A percentile compares a stretch with the other conserved stretches of the same genome.
Evolutionary conservation across 345 rosid species (phyloP).

Genomic region (Populus ilicifolia): DNA sequence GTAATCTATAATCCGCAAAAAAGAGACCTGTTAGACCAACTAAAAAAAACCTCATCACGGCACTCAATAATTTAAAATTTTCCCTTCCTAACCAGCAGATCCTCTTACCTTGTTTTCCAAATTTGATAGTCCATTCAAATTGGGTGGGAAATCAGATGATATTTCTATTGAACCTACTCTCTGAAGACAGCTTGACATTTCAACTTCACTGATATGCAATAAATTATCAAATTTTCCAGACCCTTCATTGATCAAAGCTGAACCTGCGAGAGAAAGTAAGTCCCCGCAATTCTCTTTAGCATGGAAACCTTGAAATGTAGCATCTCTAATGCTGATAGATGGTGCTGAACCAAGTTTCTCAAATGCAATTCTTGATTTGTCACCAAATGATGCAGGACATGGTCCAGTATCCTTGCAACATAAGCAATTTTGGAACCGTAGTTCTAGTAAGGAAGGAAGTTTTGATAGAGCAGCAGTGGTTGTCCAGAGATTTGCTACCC

Average conservation of each 20-base stretch:
- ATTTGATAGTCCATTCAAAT: background rate
- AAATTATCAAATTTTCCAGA: constrained; percentile 27
- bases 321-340: constrained; percentile 14
- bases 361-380: constrained; percentile 10
- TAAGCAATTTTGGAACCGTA: constrained; percentile 72
- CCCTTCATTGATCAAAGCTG: constrained; percentile 22
- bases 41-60: constrained; percentile 12
- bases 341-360: constrained; percentile 23
- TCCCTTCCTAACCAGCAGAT: background rate
- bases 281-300: constrained; percentile 28
- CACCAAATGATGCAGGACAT: constrained; percentile 28
- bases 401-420: constrained; percentile 50
- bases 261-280: constrained; percentile 27
- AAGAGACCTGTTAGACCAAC: constrained; percentile 23
- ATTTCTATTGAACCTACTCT: constrained; percentile 22
- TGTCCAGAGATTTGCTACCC: constrained; percentile 80
- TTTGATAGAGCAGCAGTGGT: constrained; percentile 68
- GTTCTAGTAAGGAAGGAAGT: constrained; percentile 60
- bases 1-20: constrained; percentile 24
- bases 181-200: constrained; percentile 39
- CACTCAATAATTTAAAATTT: constrained; percentile 6
- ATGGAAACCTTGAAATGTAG: constrained; percentile 3
- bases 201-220: constrained; percentile 56
- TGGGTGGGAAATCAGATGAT: constrained; percentile 20
- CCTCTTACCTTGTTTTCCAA: constrained; percentile 28